These are phyloP conservation scores for Ilyonectria mors-panacis DNA, from an alignment of 2,329 filamentous ascomycete species.

Conservation along the genomic window DNA sequence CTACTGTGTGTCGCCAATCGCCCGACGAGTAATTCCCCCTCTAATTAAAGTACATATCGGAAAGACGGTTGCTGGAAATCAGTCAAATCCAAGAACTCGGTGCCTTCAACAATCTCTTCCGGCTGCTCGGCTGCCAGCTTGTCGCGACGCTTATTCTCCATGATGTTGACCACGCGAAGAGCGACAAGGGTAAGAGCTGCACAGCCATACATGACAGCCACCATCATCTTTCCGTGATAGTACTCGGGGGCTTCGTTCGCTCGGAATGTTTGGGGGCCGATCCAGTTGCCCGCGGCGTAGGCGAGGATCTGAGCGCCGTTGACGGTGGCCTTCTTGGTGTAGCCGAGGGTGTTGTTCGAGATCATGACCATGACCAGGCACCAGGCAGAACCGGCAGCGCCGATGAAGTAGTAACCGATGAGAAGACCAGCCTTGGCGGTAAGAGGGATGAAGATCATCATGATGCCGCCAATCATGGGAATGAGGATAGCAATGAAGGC, in stretches of 20 bases:
- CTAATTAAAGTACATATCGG: slow-evolving; percentile 40
- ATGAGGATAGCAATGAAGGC: slow-evolving; percentile 48
- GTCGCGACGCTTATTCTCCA: slow-evolving; percentile 46
- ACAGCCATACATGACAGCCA: slow-evolving; percentile 43
- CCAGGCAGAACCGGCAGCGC: slow-evolving; percentile 44
- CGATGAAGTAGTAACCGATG: slow-evolving; percentile 45
- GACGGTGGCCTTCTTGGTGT: slow-evolving; percentile 50
- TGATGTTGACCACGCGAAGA: slow-evolving; percentile 41
- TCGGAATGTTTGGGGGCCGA: slow-evolving; percentile 47
- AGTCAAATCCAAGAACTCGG: slow-evolving; percentile 45
- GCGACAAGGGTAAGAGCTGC: slow-evolving; percentile 32
- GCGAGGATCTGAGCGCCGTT: slow-evolving; percentile 42
- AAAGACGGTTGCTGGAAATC: slow-evolving; percentile 44
- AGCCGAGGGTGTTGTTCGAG: slow-evolving; percentile 48
- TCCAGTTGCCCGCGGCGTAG: slow-evolving; percentile 41
- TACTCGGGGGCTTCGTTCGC: slow-evolving; percentile 42
- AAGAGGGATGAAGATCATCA: slow-evolving; percentile 46
- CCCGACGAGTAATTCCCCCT: neutral
- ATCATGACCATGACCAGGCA: slow-evolving; percentile 48
- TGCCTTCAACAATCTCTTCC: slow-evolving; percentile 21
- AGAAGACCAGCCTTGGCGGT: slow-evolving; percentile 41
- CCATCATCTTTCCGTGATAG: slow-evolving; percentile 44
- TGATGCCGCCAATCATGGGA: slow-evolving; percentile 46
- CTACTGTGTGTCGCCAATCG: neutral
- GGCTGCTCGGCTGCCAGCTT: slow-evolving; percentile 40